Base-by-base conservation (phyloP, 371 early-diverging fungal genomes). In the Mortierella sp. region DNA sequence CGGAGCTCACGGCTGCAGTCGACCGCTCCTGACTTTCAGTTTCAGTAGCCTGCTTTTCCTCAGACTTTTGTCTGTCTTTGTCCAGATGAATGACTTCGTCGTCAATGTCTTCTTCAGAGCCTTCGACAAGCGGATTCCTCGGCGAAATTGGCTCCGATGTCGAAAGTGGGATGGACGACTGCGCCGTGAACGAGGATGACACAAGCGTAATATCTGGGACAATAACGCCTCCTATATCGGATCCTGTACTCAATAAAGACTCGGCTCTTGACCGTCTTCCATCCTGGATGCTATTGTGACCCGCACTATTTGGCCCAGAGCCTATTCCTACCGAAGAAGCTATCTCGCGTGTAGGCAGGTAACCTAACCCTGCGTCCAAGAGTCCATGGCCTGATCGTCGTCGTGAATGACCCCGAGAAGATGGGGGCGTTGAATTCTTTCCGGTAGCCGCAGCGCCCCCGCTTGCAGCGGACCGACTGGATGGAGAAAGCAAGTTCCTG, bases 141-240 rank as follows among this genome's bases (percentile, higher is more conserved):
- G 63, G 59, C 5, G 65, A 41, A 33, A 66, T 32, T 9, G 75
- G 65, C n/a, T 70, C 79, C 2, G 74, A 79, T 2, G 72, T 69
- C n/a, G 67, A 66, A 5, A 73, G 43, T 0, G 65, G 73, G 1
- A 73, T 58, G 2, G 57, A 5, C 13, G 73, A 41, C 21, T 73
- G 78, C 0, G 52, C 58, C 7, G 80, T 74, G 63, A 76, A 72
- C 32, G 82, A 81, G 3, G 82, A 75, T 8, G 76, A 67, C 59
- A 81, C 24, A 7, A 81, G 82, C 15, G 72, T 81, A 16, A 81
- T 81, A 15, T 81, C 73, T 0, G 82, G 82, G 6, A 81, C 76
- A 22, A 72, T 67, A 0, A 81, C 47, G 4, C 76, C 82, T 52
- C 81, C 81, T 47, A 81, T 67, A 60, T 81, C 82, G 9, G 82